Evolutionary conservation across 441 rosid genomes (phyloP).

Genomic region (Pelargonium myrrhifolium): DNA sequence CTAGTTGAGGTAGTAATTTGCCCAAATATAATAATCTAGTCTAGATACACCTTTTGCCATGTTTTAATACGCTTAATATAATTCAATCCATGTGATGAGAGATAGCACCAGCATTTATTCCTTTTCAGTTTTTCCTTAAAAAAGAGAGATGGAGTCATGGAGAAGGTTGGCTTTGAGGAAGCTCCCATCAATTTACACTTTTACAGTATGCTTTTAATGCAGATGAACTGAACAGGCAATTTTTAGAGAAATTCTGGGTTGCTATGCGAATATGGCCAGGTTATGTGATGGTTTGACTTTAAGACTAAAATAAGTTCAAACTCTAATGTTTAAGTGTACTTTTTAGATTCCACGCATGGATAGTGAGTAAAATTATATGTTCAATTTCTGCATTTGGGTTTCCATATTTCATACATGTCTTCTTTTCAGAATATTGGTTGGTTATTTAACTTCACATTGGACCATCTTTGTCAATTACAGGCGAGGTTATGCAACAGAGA

Average conservation of each 20-base stretch:
- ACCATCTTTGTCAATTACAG: constrained; percentile 31
- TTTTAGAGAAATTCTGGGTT: background rate
- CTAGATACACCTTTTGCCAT: no score
- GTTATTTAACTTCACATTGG: background rate
- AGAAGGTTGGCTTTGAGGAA: background rate
- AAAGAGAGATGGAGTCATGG: background rate
- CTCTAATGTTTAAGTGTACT: background rate
- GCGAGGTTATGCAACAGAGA: constrained; percentile 92
- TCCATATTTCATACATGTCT: background rate
- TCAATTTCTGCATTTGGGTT: background rate
- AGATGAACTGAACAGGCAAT: background rate
- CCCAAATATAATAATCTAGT: no score
- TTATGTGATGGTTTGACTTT: background rate
- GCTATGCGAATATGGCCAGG: background rate
- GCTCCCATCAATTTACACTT: background rate
- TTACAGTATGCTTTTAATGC: no score
- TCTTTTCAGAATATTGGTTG: background rate
- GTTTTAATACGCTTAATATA: no score
- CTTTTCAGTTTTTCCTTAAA: background rate
- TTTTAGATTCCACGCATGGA: background rate
- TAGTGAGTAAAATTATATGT: background rate
- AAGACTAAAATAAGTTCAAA: background rate
- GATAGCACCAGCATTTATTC: background rate
- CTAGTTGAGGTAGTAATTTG: no score
- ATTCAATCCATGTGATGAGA: background rate